Percentiles rank a stretch among this genome's conserved stretches.
Conservation (phyloP, 192 early-diverging fungal species). For the Coemansia sp. region DNA sequence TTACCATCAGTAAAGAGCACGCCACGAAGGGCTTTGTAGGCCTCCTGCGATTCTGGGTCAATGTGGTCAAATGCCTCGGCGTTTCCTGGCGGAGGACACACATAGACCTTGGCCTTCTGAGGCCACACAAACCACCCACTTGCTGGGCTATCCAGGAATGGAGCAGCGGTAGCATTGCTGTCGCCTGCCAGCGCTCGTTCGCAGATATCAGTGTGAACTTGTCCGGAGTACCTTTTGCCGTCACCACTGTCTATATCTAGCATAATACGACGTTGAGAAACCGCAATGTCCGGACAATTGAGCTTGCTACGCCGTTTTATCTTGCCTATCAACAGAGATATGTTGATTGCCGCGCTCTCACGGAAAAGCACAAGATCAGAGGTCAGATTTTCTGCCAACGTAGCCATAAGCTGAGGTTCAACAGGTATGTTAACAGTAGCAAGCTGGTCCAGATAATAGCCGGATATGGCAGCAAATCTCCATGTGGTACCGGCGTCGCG, state of each 20-base stretch:
- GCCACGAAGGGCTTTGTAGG: slow-evolving; percentile 57
- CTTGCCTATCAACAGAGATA: slow-evolving; percentile 63
- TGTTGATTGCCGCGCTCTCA: slow-evolving; percentile 60
- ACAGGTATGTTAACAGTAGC: slow-evolving; percentile 62
- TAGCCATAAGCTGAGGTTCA: slow-evolving; percentile 57
- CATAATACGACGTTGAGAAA: slow-evolving; percentile 3
- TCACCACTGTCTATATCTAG: slow-evolving; percentile 5
- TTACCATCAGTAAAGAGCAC: slow-evolving; percentile 59
- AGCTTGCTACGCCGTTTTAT: slow-evolving; percentile 65
- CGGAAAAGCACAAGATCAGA: slow-evolving; percentile 76
- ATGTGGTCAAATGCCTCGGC: slow-evolving; percentile 50
- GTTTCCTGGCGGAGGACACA: slow-evolving; percentile 26
- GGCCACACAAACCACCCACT: slow-evolving; percentile 87
- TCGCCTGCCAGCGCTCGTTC: slow-evolving; percentile 40
- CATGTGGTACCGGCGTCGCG: slow-evolving; percentile 69
- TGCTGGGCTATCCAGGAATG: slow-evolving; percentile 54
- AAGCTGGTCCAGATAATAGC: slow-evolving; percentile 75
- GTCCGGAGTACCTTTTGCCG: background rate
- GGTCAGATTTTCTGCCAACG: slow-evolving; percentile 61
- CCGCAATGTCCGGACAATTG: slow-evolving; percentile 6
- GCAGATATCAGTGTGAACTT: slow-evolving; percentile 26
- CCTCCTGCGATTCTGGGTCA: slow-evolving; percentile 60
- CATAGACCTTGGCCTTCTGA: slow-evolving; percentile 58
- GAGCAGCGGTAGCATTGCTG: slow-evolving; percentile 1
- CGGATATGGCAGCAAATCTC: slow-evolving; percentile 78